These are phyloP conservation scores for Paramyrothecium sp. DNA, from an alignment of 2,329 filamentous ascomycete genomes.

Conservation along the genomic window DNA sequence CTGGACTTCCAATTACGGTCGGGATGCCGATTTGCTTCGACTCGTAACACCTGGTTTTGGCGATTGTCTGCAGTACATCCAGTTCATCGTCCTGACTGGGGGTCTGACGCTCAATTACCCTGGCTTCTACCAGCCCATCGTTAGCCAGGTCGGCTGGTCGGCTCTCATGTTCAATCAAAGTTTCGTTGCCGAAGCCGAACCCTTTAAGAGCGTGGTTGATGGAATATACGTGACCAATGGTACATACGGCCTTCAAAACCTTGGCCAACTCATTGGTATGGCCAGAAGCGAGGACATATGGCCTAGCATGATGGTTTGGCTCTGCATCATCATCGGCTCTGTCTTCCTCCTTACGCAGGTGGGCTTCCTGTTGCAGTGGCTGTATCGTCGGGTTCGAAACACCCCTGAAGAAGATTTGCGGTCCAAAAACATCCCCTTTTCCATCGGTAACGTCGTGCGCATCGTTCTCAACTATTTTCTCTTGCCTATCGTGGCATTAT, in stretches of 20 bases:
- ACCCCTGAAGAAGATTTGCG: slow-evolving; percentile 83
- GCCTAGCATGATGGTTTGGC: slow-evolving; percentile 91
- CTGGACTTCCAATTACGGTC: slow-evolving; percentile 97
- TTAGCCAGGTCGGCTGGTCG: slow-evolving; percentile 88
- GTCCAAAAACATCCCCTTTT: slow-evolving; percentile 89
- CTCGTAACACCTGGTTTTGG: slow-evolving; percentile 95
- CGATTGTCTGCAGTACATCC: slow-evolving; percentile 95
- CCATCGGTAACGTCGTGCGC: slow-evolving; percentile 74
- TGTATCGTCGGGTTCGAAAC: slow-evolving; percentile 68
- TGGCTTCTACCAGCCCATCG: slow-evolving; percentile 88
- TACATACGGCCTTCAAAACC: slow-evolving; percentile 73
- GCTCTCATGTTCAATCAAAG: slow-evolving; percentile 90
- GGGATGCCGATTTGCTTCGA: slow-evolving; percentile 86
- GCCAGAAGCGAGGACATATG: slow-evolving; percentile 75
- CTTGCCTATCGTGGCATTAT: slow-evolving; percentile 80
- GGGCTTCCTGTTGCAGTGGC: slow-evolving; percentile 75
- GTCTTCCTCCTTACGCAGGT: slow-evolving; percentile 71
- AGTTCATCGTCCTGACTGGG: slow-evolving; percentile 88
- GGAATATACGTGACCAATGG: slow-evolving; percentile 83
- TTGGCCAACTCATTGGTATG: slow-evolving; percentile 84
- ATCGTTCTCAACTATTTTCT: slow-evolving; percentile 92
- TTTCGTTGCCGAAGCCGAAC: slow-evolving; percentile 68
- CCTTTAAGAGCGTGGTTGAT: slow-evolving; percentile 69
- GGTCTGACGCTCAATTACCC: slow-evolving; percentile 85
- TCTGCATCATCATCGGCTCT: slow-evolving; percentile 71